Evolutionary conservation across 768 basidiomycete species (phyloP).

Genomic region (Hebeloma cylindrosporum): DNA sequence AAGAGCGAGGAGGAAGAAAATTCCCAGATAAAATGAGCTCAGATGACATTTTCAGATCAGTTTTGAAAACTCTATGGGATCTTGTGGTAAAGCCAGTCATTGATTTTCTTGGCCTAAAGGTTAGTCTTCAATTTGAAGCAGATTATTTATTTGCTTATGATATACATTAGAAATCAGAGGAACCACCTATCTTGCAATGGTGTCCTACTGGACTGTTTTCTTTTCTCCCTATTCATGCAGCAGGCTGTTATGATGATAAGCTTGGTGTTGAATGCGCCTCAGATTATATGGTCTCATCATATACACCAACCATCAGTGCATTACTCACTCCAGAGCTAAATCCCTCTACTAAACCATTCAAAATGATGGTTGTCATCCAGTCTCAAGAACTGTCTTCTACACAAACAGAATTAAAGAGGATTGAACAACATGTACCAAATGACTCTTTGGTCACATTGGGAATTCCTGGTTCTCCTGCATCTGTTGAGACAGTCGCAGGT

Average conservation of each 20-base stretch:
- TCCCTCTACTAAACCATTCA: constrained; percentile 18
- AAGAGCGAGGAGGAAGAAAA: not conserved
- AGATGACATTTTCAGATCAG: constrained; percentile 4
- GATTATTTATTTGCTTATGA: not conserved
- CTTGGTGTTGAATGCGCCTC: constrained; percentile 13
- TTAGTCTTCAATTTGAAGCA: not conserved
- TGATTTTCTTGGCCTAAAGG: constrained; percentile 9
- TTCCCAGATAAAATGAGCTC: not conserved
- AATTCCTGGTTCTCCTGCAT: constrained; percentile 9
- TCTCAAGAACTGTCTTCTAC: constrained; percentile 8
- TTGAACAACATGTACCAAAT: constrained; percentile 10
- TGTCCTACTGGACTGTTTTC: constrained; percentile 31
- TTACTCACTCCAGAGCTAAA: constrained; percentile 9
- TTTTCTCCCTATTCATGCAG: constrained; percentile 41
- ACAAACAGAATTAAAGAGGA: constrained; percentile 9
- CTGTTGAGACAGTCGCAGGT: not conserved
- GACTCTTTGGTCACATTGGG: constrained; percentile 17
- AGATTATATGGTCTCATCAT: constrained; percentile 28
- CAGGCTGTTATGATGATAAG: constrained; percentile 28
- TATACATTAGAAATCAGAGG: constrained; percentile 3
- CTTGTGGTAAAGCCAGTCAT: constrained; percentile 12
- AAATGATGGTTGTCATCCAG: constrained; percentile 16
- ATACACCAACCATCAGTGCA: constrained; percentile 14
- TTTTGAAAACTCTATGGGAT: constrained; percentile 7
- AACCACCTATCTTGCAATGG: constrained; percentile 19